Evolutionary conservation across 2,329 filamentous ascomycete genomes (phyloP), one percentile per base, ranked within the genome.

Genomic region (Aspergillus fumigatiaffinis): DNA sequence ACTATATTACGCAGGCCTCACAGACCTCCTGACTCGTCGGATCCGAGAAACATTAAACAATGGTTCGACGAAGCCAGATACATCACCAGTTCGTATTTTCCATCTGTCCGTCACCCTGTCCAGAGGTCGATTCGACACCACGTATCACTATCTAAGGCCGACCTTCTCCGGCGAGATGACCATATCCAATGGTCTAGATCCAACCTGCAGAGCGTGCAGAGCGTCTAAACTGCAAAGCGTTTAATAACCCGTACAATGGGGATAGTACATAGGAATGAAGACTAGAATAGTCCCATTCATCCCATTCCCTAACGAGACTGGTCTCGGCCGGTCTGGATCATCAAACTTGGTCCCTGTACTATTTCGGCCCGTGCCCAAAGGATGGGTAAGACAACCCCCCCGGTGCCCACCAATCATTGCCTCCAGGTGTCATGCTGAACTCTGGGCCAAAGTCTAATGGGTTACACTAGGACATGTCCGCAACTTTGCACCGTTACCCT

Each of bases 281-380:
- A 46, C 42, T 46, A 46, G 23, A 46, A 46, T 46, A 46, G 20
- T 46, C 42, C 14, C 5, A 6, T 38, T 46, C 21, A 9, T 46
- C 42, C 14, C 5, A 6, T 38, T 46, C 21, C 42, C n/a, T 17
- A 23, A 47, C 44, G 21, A 47, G 44, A 47, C 44, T 52, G 25
- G 53, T 46, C 56, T 58, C 26, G 56, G 23, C 53, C 56, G 56
- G 56, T 56, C 56, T 58, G 56, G 55, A 50, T 50, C 44, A 8
- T 38, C 25, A 25, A 47, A 23, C 50, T 49, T 25, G 28, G 29
- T 25, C 52, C n/a, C 23, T 17, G 32, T 20, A 8, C 41, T 25
- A 26, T 47, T 47, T 38, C 50, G 51, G 48, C 44, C 44, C 44
- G 44, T 26, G 44, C 44, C 44, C n/a, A 47, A 46, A 10, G n/a